phyloP scores from a whole-genome alignment of 345 rosid species.

The Hypericum perforatum region DNA sequence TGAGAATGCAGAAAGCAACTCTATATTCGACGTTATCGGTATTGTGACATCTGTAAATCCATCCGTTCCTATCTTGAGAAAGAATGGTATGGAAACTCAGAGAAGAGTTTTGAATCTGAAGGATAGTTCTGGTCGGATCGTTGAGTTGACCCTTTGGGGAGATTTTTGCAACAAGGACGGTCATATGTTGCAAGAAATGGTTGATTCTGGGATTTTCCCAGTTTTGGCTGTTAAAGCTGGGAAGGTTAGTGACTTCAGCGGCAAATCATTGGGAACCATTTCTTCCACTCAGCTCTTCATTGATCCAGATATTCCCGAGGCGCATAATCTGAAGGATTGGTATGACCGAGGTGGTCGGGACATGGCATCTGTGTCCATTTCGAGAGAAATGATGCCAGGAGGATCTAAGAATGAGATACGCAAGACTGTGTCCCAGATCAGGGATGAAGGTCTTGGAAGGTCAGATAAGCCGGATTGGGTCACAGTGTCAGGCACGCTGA shows the following conservation, averaged over 20 bases:
- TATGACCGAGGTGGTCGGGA: constrained; percentile 60
- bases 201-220: constrained; percentile 53
- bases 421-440: constrained; percentile 68
- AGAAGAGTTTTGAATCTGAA: constrained; percentile 66
- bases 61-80: constrained; percentile 70
- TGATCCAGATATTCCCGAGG: constrained; percentile 75
- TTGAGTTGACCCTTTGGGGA: constrained; percentile 86
- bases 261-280: constrained; percentile 75
- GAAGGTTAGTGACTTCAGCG: constrained; percentile 80
- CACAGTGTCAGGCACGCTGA: constrained; percentile 53
- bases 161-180: constrained; percentile 85
- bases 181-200: constrained; percentile 63
- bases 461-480: constrained; percentile 88
- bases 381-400: constrained; percentile 51
- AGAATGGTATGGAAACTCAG: constrained; percentile 97
- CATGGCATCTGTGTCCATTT: constrained; percentile 51
- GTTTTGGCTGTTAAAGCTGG: constrained; percentile 83
- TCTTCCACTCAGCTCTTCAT: constrained; percentile 74
- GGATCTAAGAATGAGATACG: constrained; percentile 54
- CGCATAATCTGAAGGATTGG: constrained; percentile 54
- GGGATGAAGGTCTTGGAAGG: constrained; percentile 86
- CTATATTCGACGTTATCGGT: constrained; percentile 69
- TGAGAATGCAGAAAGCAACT: constrained; percentile 63
- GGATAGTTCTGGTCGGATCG: constrained; percentile 70
- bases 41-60: constrained; percentile 68